These are phyloP conservation scores for Aspergillaceae sp. DNA, from an alignment of 2,329 filamentous ascomycete genomes.

Conservation along the genomic window DNA sequence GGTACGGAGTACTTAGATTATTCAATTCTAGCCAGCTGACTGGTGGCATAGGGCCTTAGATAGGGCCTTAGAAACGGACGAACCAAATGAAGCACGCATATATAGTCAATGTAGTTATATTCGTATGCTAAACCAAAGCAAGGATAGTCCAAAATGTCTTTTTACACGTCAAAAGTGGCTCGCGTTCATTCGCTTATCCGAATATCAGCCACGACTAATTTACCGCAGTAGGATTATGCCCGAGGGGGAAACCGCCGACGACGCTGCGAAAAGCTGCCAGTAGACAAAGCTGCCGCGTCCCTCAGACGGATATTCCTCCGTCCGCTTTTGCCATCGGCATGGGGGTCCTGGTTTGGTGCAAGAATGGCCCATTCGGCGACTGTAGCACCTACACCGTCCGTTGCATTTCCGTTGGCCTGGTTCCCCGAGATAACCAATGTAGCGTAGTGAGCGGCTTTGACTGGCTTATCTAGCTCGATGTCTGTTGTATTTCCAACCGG, in stretches of 20 bases:
- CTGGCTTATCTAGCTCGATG: conserved; percentile 23
- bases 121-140: not conserved
- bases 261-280: not conserved
- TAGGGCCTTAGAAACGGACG: too few species aligned
- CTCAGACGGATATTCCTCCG: conserved; percentile 11
- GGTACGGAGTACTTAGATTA: too few species aligned
- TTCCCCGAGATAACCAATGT: conserved; percentile 39
- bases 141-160: not conserved
- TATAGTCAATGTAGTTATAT: not conserved
- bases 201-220: too few species aligned
- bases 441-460: conserved; percentile 32
- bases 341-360: conserved; percentile 4
- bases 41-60: too few species aligned
- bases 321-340: not conserved
- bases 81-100: not conserved
- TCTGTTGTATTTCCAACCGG: conserved; percentile 37
- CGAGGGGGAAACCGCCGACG: not conserved
- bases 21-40: not conserved
- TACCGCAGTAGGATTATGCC: not conserved
- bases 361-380: conserved; percentile 43
- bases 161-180: too few species aligned
- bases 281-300: conserved; percentile 4
- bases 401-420: conserved; percentile 25
- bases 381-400: conserved; percentile 36
- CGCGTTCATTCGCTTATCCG: too few species aligned